Conservation (phyloP, 148 eudicot genomes). For the Polygonum maritimum region DNA sequence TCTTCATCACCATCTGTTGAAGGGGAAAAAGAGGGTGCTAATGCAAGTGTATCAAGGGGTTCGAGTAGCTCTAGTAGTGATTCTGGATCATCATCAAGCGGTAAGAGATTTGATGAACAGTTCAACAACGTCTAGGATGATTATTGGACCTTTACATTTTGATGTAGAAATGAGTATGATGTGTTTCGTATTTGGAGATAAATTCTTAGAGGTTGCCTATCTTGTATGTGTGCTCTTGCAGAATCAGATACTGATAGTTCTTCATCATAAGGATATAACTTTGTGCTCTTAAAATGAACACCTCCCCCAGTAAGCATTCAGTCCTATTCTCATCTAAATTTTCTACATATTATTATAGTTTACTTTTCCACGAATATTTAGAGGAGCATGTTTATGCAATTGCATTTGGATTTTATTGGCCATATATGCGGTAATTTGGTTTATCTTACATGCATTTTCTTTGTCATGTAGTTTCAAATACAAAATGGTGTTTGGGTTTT, state of each 20-base stretch:
- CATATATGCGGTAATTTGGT: background rate
- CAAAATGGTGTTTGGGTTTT: background rate
- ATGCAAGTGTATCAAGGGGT: background rate
- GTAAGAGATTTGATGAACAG: background rate
- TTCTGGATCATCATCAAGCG: slow-evolving; percentile 9
- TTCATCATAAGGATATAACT: background rate
- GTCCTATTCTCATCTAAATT: background rate
- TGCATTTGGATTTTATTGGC: background rate
- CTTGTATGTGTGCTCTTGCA: background rate
- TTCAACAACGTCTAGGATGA: background rate
- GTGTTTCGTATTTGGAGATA: background rate
- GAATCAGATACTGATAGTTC: slow-evolving; percentile 9
- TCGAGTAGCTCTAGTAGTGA: slow-evolving; percentile 12
- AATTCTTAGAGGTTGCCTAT: background rate
- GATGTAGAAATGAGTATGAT: background rate
- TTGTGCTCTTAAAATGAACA: background rate
- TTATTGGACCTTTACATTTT: background rate
- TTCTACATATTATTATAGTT: background rate
- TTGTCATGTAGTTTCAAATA: background rate
- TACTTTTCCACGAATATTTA: background rate
- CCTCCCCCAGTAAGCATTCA: background rate
- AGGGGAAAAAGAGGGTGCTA: background rate
- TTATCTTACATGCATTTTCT: background rate
- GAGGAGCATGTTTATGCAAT: background rate
- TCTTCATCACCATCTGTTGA: background rate